Base-by-base conservation (phyloP, 495 filamentous ascomycete species). In the Chaetomidium leptoderma region DNA sequence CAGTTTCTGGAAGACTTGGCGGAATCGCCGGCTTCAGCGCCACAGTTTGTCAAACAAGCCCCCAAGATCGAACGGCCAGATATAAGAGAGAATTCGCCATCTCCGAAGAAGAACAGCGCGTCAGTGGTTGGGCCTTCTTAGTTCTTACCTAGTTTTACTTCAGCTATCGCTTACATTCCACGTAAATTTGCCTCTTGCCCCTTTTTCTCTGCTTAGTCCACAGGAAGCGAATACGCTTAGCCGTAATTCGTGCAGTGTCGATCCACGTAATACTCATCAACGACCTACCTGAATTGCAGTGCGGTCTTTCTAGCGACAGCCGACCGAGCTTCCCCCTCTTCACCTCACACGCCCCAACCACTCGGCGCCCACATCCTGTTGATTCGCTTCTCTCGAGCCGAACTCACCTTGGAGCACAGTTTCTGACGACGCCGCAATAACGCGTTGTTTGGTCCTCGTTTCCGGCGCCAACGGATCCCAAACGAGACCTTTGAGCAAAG, bases 1-100 rank as follows among this genome's bases (percentile, higher is more conserved):
- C 29, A 44, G 17, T 54, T 54, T 44, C 39, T 45, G 27, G 39
- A 54, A 45, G 52, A 10, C 52, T 54, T 54, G 52, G 52, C 52
- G 39, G 33, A 24, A 27, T 46, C 17, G 39, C 27, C 35, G 16
- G 23, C 13, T 46, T 46, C 43, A 19, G 24, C 23, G 39, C 39
- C 40, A 30, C 57, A 14, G 32, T 37, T 26, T 50, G 19, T 37
- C 32, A 50, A 36, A 35, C 47, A 36, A n/a, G n/a, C n/a, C n/a
- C n/a, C n/a, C n/a, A n/a, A n/a, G n/a, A n/a, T n/a, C n/a, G n/a
- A n/a, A n/a, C n/a, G n/a, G n/a, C n/a, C n/a, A n/a, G n/a, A n/a
- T n/a, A n/a, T n/a, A n/a, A n/a, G n/a, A n/a, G n/a, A n/a, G n/a
- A n/a, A n/a, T n/a, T n/a, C n/a, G n/a, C n/a, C n/a, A n/a, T n/a